Conservation (phyloP, 169 alveolate genomes). For the Babesia sp. region DNA sequence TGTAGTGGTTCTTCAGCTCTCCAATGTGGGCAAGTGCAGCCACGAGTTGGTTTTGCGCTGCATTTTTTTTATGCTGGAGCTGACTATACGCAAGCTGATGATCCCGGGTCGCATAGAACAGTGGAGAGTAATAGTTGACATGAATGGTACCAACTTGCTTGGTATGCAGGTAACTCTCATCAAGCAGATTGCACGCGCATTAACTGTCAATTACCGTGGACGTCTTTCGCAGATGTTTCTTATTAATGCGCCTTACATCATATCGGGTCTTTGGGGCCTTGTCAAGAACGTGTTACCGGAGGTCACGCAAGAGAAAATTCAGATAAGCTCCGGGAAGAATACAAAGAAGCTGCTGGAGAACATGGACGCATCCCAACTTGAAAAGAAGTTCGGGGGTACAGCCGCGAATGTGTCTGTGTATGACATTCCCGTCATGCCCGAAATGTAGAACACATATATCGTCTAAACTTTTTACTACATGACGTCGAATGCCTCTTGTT, state of each 20-base stretch:
- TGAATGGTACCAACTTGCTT: conserved; percentile 69
- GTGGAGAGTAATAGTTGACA: conserved; percentile 74
- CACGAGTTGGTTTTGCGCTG: conserved; percentile 50
- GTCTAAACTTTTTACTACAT: too few relatives aligned
- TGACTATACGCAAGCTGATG: conserved; percentile 58
- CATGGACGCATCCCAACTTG: conserved; percentile 60
- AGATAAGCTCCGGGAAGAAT: conserved; percentile 53
- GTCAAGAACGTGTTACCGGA: conserved; percentile 60
- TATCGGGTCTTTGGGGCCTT: conserved; percentile 61
- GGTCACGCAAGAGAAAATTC: conserved; percentile 62
- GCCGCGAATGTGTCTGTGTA: conserved; percentile 60
- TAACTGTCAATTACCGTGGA: conserved; percentile 69
- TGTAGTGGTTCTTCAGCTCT: conserved; percentile 56
- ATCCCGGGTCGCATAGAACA: conserved; percentile 75
- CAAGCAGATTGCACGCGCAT: conserved; percentile 69
- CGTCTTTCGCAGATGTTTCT: conserved; percentile 61
- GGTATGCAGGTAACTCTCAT: conserved; percentile 67
- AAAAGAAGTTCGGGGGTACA: conserved; percentile 59
- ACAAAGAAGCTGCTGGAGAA: conserved; percentile 58
- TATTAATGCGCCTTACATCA: conserved; percentile 64
- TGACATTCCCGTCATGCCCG: conserved; percentile 67
- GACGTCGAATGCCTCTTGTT: too few relatives aligned
- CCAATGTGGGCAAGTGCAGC: conserved; percentile 7
- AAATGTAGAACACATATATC: conserved; percentile 42
- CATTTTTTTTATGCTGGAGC: conserved; percentile 60